phyloP scores from a whole-genome alignment of 2,329 filamentous ascomycete species.

The Xylariaceae sp. region DNA sequence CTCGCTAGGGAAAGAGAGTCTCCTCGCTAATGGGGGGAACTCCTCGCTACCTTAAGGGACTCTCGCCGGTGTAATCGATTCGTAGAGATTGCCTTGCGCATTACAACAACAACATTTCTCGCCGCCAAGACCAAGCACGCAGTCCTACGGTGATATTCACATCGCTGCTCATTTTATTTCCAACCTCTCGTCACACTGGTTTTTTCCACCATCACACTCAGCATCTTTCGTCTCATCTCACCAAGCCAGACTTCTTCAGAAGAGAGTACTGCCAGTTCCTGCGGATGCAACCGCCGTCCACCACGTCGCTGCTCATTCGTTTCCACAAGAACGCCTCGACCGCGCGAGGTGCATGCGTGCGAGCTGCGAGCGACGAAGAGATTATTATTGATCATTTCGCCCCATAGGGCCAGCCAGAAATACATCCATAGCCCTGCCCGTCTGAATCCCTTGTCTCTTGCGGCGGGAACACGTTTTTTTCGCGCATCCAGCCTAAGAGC shows the following conservation, averaged over 20 bases:
- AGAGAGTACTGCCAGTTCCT: constrained; percentile 11
- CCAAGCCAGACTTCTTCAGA: not conserved
- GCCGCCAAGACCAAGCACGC: constrained; percentile 3
- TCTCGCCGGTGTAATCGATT: no score
- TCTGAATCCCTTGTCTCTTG: not conserved
- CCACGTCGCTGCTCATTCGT: constrained; percentile 3
- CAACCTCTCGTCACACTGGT: constrained; percentile 7
- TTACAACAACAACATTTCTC: constrained; percentile 2
- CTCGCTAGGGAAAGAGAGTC: not conserved
- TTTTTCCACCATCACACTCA: constrained; percentile 1
- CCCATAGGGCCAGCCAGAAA: not conserved
- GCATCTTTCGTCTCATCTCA: constrained; percentile 1
- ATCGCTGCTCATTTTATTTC: not conserved
- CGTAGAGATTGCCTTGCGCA: not conserved
- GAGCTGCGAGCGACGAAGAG: not conserved
- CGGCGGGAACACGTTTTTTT: constrained; percentile 2
- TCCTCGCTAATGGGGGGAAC: not conserved
- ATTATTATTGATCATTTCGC: constrained; percentile 1
- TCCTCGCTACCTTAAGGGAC: no score
- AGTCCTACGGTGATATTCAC: constrained; percentile 6
- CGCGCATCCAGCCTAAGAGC: constrained; percentile 1
- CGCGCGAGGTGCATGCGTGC: constrained; percentile 9
- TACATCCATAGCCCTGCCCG: not conserved
- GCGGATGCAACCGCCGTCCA: constrained; percentile 9
- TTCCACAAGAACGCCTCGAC: constrained; percentile 14